phyloP scores from a whole-genome alignment of 1,284 basidiomycete species.

The Apiotrichum veenhuisii region DNA sequence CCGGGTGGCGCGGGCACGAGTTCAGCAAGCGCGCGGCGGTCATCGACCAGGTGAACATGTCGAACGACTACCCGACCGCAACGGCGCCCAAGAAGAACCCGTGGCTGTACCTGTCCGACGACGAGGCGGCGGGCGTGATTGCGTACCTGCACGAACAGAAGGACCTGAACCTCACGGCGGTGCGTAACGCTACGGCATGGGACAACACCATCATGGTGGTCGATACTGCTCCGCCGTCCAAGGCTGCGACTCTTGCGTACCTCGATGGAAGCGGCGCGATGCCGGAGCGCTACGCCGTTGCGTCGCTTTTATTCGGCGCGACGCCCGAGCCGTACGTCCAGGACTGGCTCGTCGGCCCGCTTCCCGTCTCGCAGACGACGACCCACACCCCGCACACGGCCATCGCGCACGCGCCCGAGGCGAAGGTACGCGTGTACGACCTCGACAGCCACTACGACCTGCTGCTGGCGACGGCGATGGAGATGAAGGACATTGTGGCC shows the following conservation, averaged over 20 bases:
- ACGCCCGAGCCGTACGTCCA: slow-evolving; percentile 39
- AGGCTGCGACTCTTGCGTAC: slow-evolving; percentile 33
- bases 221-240: slow-evolving; percentile 36
- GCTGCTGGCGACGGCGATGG: slow-evolving; percentile 7
- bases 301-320: slow-evolving; percentile 32
- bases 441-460: slow-evolving; percentile 21
- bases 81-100: slow-evolving; percentile 36
- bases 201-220: slow-evolving; percentile 40
- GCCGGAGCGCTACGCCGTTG: slow-evolving; percentile 34
- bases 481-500: slow-evolving; percentile 33
- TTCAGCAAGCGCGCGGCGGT: too few relatives aligned
- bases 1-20: too few relatives aligned
- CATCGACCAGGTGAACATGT: neutral
- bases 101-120: slow-evolving; percentile 28
- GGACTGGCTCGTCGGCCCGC: slow-evolving; percentile 40
- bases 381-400: slow-evolving; percentile 15
- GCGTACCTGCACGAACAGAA: slow-evolving; percentile 30
- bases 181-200: slow-evolving; percentile 31
- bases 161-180: slow-evolving; percentile 39
- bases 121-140: slow-evolving; percentile 34
- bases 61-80: neutral
- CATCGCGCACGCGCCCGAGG: slow-evolving; percentile 18
- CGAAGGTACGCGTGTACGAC: slow-evolving; percentile 27
- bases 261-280: slow-evolving; percentile 20
- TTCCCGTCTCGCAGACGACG: slow-evolving; percentile 20